Base-by-base conservation (phyloP, 805 yeast genomes). In the Scheffersomyces lignosus region DNA sequence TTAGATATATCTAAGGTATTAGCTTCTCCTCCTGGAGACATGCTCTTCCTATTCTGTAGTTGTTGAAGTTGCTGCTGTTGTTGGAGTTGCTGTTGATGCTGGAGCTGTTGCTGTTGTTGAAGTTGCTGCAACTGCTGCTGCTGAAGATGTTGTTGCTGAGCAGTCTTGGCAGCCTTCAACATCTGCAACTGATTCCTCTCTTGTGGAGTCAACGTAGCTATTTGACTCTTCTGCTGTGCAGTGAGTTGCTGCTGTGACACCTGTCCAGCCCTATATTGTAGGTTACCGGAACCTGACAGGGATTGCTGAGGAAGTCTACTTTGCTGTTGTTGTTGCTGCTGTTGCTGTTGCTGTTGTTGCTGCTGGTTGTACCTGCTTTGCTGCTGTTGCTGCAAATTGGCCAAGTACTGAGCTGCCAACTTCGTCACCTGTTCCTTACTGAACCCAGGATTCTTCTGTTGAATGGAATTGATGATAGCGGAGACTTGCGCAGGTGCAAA, bases 401-500 rank as follows among this genome's bases (percentile, higher is more conserved):
- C 80, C 43, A 81, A 56, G 48, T 80, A 80, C 12, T 80, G 71
- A 3, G 83, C 83, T 2, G 87, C 87, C 38, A 81, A 65, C 40
- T 77, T 74, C 2, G 83, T 78, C 1, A 81, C 85, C 48, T 81
- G 83, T 38, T 77, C 82, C 42, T 79, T 79, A 8, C 78, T 66
- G 52, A 80, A 60, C 22, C 70, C 73, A 1, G 88, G 88, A 52
- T 81, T 76, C 48, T 80, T 80, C n/a, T 73, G 61, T 52, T 81
- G 85, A 36, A 81, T 81, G 30, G 81, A 78, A 45, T 70, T 77
- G 39, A 81, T 76, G 28, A 81, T 73, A 1, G 84, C 81, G 7
- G 84, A 73, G 3, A 81, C 83, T 47, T 81, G 87, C 1, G 80
- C 76, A 10, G 81, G 78, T 0, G 80, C 74, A 55, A 79, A 75